Evolutionary conservation across 495 filamentous ascomycete species (phyloP).

Genomic region (Penicillium longicatenatum): DNA sequence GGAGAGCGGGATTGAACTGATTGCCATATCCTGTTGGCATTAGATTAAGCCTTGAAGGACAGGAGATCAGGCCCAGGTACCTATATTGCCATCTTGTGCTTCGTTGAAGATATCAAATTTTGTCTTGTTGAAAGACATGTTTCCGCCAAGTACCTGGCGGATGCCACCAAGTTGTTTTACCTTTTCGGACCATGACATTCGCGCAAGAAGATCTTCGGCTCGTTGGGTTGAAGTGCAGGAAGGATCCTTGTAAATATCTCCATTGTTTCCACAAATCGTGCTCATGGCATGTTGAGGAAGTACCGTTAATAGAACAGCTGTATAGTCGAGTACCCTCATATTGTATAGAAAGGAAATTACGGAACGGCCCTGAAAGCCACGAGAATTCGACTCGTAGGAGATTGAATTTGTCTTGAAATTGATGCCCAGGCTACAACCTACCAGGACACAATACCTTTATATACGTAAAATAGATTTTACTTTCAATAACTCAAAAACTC

Average conservation of each 20-base stretch:
- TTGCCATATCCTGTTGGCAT: neutral
- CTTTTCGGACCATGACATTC: constrained; percentile 6
- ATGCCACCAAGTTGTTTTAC: constrained; percentile 6
- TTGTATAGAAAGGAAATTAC: neutral
- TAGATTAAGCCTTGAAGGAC: neutral
- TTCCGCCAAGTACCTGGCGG: neutral
- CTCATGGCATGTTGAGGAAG: neutral
- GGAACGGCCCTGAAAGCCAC: neutral
- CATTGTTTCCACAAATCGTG: neutral
- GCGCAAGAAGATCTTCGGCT: neutral
- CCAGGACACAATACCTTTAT: neutral
- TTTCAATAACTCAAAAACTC: neutral
- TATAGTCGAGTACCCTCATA: neutral
- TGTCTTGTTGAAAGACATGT: constrained; percentile 6
- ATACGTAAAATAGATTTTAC: neutral
- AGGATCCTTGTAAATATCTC: neutral
- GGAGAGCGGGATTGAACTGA: constrained; percentile 5
- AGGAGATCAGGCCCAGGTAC: neutral
- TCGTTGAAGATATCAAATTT: constrained; percentile 4
- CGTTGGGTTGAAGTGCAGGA: neutral
- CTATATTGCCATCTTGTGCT: constrained; percentile 4
- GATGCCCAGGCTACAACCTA: neutral
- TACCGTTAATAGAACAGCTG: neutral
- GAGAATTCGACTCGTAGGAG: neutral
- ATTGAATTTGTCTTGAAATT: neutral